A percentile compares a stretch with the other conserved stretches of the same genome.
phyloP scores from a whole-genome alignment of 345 rosid genomes.

The Melastoma malabathricum region DNA sequence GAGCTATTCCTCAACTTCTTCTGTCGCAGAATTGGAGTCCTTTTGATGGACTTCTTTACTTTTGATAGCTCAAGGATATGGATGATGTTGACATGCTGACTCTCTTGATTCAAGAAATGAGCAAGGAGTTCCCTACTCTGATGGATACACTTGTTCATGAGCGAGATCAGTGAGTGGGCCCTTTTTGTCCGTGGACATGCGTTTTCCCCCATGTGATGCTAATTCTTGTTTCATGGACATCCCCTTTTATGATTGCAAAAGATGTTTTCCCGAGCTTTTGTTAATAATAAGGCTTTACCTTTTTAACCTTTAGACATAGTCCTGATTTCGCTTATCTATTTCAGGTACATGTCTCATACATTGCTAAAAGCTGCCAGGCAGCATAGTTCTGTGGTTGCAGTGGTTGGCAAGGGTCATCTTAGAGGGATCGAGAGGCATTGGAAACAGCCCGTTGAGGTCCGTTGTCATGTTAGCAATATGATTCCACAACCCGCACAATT shows the following conservation, averaged over 20 bases:
- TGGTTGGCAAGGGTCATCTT: slow-evolving; percentile 97
- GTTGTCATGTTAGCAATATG: slow-evolving; percentile 6
- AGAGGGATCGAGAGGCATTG: slow-evolving; percentile 76
- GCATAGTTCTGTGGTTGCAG: slow-evolving; percentile 79
- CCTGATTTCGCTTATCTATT: slow-evolving; percentile 6
- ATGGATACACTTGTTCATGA: slow-evolving; percentile 94
- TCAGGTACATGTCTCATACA: slow-evolving; percentile 79
- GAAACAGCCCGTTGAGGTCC: slow-evolving; percentile 66
- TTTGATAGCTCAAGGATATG: slow-evolving; percentile 71
- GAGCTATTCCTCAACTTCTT: neutral
- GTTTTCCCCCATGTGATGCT: neutral
- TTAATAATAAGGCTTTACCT: neutral
- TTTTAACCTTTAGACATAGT: neutral
- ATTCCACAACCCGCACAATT: neutral
- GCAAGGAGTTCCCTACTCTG: slow-evolving; percentile 86
- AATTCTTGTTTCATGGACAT: neutral
- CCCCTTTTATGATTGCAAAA: neutral
- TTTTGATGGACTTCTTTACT: slow-evolving; percentile 8
- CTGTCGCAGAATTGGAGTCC: neutral
- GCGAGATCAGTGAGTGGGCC: slow-evolving; percentile 80
- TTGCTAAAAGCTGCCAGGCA: slow-evolving; percentile 58
- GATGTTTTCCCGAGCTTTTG: neutral
- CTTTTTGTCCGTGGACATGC: slow-evolving; percentile 1
- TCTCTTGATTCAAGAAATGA: slow-evolving; percentile 94
- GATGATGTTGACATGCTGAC: slow-evolving; percentile 90